Evolutionary conservation across 2,329 filamentous ascomycete species (phyloP).

Genomic region (Colletotrichum costaricense): DNA sequence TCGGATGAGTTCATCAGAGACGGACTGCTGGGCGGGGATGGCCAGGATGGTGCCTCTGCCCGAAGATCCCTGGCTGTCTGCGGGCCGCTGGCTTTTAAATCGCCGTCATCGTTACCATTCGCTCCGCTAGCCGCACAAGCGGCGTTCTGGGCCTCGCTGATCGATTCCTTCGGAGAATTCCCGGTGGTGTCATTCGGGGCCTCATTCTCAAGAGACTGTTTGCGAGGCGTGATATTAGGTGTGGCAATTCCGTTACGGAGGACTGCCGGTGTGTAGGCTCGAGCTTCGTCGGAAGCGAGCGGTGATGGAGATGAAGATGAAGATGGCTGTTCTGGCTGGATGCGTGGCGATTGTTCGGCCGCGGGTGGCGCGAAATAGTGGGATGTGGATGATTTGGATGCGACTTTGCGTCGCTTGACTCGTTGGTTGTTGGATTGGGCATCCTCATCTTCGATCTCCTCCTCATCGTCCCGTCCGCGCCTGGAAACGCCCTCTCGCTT

Average conservation of each 20-base stretch:
- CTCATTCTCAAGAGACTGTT: constrained; percentile 12
- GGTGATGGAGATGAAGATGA: constrained; percentile 12
- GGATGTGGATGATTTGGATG: constrained; percentile 24
- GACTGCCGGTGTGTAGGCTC: constrained; percentile 4
- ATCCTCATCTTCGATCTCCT: constrained; percentile 8
- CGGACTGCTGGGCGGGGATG: constrained; percentile 1
- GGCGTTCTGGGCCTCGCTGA: not conserved
- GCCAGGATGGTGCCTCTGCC: constrained; percentile 27
- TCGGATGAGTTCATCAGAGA: constrained; percentile 28
- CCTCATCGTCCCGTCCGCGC: constrained; percentile 13
- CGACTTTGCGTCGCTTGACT: constrained; percentile 24
- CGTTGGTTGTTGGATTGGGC: constrained; percentile 6
- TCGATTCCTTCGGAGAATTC: not conserved
- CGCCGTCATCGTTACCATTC: not conserved
- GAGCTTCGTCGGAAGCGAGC: not conserved
- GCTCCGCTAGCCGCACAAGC: not conserved
- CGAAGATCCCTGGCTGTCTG: constrained; percentile 34
- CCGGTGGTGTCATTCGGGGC: not conserved
- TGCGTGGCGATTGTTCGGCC: constrained; percentile 1
- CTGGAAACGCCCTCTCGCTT: constrained; percentile 18
- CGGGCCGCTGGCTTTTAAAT: constrained; percentile 34
- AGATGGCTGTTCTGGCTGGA: not conserved
- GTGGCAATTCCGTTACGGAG: constrained; percentile 18
- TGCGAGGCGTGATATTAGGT: constrained; percentile 23
- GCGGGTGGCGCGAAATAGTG: constrained; percentile 24